Evolutionary conservation across 1,284 basidiomycete species (phyloP).

Genomic region (Trametes pubescens): DNA sequence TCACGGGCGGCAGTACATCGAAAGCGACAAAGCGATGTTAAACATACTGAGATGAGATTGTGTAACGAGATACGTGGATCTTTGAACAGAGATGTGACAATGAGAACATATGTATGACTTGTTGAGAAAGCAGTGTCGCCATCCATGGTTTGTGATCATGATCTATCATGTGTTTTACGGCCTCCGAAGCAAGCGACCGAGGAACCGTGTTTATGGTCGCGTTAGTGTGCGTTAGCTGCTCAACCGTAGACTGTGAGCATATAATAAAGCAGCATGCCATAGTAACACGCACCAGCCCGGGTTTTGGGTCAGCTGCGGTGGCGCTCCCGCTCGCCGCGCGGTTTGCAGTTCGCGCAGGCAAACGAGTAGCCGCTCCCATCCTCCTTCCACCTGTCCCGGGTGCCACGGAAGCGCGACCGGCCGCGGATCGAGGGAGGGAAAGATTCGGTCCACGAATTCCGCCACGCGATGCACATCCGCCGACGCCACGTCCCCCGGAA

Average conservation of each 20-base stretch:
- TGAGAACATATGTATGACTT: not conserved
- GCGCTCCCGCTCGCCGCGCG: not conserved
- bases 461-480: constrained; percentile 9
- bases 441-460: constrained; percentile 21
- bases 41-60: not conserved
- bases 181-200: not conserved
- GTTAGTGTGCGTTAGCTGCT: too few species aligned
- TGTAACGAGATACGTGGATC: not conserved
- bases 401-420: constrained; percentile 24
- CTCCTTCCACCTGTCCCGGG: constrained; percentile 6
- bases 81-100: not conserved
- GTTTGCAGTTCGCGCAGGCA: constrained; percentile 14
- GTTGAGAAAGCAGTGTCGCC: not conserved
- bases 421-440: constrained; percentile 18
- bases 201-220: not conserved
- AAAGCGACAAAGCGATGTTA: not conserved
- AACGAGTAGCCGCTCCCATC: constrained; percentile 13
- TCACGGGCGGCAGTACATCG: too few species aligned
- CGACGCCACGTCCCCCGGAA: constrained; percentile 10
- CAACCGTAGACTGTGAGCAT: too few species aligned
- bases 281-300: not conserved
- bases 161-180: not conserved
- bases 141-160: not conserved
- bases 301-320: not conserved
- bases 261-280: too few species aligned